Evolutionary conservation across 768 basidiomycete genomes (phyloP).

Genomic region (Kwoniella dendrophila): DNA sequence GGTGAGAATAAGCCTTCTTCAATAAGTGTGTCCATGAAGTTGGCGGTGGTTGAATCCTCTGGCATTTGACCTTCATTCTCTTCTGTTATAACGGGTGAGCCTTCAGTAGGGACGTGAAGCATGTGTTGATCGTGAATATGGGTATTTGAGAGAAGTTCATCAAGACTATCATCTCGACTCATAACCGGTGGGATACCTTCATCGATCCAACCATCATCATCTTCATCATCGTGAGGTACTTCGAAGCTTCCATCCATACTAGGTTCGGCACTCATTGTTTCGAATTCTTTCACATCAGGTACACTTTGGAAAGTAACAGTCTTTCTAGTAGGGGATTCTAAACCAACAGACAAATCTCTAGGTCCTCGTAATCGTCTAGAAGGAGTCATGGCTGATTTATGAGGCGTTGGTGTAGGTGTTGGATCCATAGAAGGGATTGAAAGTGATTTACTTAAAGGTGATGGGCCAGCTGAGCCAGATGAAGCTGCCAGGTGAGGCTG

Average conservation of each 20-base stretch:
- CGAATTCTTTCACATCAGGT: conserved; percentile 55
- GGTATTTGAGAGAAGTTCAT: conserved; percentile 31
- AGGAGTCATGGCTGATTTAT: conserved; percentile 52
- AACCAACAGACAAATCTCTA: conserved; percentile 26
- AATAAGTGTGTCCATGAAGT: conserved; percentile 53
- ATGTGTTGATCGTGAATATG: conserved; percentile 6
- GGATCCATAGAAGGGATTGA: conserved; percentile 17
- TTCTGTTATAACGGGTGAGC: conserved; percentile 9
- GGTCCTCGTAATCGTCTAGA: conserved; percentile 49
- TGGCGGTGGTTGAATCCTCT: conserved; percentile 46
- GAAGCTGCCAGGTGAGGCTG: conserved; percentile 14
- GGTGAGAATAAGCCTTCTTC: conserved; percentile 55
- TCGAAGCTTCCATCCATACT: conserved; percentile 48
- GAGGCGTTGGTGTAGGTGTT: conserved; percentile 40
- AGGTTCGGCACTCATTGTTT: conserved; percentile 43
- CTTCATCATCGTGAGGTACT: conserved; percentile 31
- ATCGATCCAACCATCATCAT: conserved; percentile 39
- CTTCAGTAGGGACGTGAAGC: background rate
- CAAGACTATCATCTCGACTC: conserved; percentile 28
- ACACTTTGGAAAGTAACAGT: conserved; percentile 54
- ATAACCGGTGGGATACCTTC: conserved; percentile 16
- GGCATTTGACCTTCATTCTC: conserved; percentile 18
- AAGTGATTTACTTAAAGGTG: conserved; percentile 27
- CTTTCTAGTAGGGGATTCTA: conserved; percentile 45
- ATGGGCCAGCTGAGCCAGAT: conserved; percentile 21